Percentiles rank a stretch among this genome's conserved stretches.
Evolutionary conservation across 257 asterid species (phyloP).

Genomic region (Plectranthus barbatus): DNA sequence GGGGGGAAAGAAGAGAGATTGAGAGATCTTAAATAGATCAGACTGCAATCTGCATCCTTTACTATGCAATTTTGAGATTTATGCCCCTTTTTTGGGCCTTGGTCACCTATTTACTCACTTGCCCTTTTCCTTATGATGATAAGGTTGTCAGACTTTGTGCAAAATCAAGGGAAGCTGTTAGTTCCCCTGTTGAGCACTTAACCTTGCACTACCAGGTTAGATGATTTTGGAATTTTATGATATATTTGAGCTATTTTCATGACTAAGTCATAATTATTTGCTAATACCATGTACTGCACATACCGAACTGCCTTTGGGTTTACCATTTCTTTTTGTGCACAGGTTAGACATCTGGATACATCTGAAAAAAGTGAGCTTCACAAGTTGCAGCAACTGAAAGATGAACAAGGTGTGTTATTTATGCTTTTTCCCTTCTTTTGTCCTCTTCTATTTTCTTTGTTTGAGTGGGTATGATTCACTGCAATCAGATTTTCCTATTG

Average conservation of each 20-base stretch:
- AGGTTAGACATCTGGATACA: conserved; percentile 98
- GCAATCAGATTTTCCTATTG: not conserved
- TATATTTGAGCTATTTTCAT: not conserved
- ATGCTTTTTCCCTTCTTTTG: not conserved
- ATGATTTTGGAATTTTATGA: not conserved
- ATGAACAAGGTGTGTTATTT: conserved; percentile 73
- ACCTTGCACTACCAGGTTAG: conserved; percentile 96
- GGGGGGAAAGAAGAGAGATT: not conserved
- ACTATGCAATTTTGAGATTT: not conserved
- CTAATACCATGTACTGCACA: not conserved
- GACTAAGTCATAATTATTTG: not conserved
- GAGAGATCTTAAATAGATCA: not conserved
- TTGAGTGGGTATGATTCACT: not conserved
- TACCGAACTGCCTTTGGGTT: not conserved
- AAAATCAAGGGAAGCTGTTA: conserved; percentile 97
- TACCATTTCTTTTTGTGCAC: conserved; percentile 10
- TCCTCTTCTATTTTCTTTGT: not conserved
- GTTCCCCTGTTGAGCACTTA: conserved; percentile 95
- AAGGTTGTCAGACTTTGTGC: conserved; percentile 98
- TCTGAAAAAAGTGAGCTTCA: conserved; percentile 97
- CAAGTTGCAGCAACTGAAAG: conserved; percentile 96
- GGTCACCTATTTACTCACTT: not conserved
- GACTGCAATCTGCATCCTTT: not conserved
- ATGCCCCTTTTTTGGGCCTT: not conserved
- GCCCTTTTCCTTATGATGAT: not conserved